Conservation (phyloP, 2,329 filamentous ascomycete species). For the Beauveria sp. region DNA sequence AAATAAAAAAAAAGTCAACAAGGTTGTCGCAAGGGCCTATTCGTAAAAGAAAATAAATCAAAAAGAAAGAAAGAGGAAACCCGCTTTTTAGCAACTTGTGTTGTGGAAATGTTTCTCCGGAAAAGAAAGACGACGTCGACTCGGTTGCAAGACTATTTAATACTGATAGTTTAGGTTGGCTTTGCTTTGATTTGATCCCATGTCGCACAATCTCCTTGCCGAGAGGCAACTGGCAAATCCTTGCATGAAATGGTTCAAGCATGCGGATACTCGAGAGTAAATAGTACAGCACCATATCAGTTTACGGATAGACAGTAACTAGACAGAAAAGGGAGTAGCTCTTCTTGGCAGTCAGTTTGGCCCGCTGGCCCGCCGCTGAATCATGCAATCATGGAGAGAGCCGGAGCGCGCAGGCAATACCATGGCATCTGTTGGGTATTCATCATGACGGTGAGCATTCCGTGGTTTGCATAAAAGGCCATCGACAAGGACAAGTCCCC, state of each 20-base stretch:
- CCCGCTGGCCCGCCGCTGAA: too few relatives aligned
- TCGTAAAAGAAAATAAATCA: too few relatives aligned
- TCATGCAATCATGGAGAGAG: too few relatives aligned
- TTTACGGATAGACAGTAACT: too few relatives aligned
- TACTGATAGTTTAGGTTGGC: not conserved
- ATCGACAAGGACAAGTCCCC: too few relatives aligned
- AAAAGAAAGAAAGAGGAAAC: not conserved
- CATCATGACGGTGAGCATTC: too few relatives aligned
- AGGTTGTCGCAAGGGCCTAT: not conserved
- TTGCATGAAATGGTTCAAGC: not conserved
- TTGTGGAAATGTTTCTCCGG: not conserved
- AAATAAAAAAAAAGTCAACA: not conserved
- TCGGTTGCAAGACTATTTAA: not conserved
- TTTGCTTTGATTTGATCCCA: not conserved
- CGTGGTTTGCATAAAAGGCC: too few relatives aligned
- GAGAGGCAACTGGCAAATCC: not conserved
- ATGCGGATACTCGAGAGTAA: not conserved
- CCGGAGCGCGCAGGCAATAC: too few relatives aligned
- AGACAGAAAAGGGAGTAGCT: too few relatives aligned
- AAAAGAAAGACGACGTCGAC: not conserved
- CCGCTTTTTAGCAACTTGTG: conserved; percentile 1
- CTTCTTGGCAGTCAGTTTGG: too few relatives aligned
- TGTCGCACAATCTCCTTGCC: not conserved
- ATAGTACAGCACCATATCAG: too few relatives aligned
- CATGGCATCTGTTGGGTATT: too few relatives aligned